These are phyloP conservation scores for Aspergillus arachidicola DNA, from an alignment of 2,329 filamentous ascomycete genomes.

Conservation along the genomic window DNA sequence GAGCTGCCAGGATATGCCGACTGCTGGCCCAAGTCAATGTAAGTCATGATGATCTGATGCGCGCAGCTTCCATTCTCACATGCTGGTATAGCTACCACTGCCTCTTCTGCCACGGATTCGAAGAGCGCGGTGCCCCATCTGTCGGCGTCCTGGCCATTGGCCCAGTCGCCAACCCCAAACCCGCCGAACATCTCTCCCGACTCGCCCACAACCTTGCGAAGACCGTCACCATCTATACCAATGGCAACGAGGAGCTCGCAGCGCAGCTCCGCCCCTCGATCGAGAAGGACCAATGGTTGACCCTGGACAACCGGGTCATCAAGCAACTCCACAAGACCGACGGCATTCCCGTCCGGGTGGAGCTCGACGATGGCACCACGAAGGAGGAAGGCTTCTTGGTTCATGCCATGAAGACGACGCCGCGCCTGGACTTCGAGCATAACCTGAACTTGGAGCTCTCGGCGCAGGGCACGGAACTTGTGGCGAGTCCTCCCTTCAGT, in stretches of 20 bases:
- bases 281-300: not conserved
- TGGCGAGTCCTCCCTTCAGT: constrained; percentile 47
- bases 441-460: not conserved
- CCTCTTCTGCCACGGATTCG: constrained; percentile 17
- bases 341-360: constrained; percentile 4
- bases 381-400: constrained; percentile 30
- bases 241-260: constrained; percentile 44
- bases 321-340: not conserved
- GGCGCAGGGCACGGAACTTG: not conserved
- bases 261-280: constrained; percentile 3
- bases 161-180: constrained; percentile 38
- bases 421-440: not conserved
- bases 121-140: constrained; percentile 12
- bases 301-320: constrained; percentile 7
- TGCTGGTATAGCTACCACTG: constrained; percentile 11
- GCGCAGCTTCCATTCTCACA: no score
- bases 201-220: constrained; percentile 50
- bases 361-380: constrained; percentile 2
- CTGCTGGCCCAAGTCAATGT: not conserved
- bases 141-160: constrained; percentile 27
- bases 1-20: not conserved
- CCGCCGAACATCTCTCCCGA: constrained; percentile 45
- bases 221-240: constrained; percentile 55
- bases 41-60: not conserved
- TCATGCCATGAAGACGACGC: not conserved